These are phyloP conservation scores for Coleophoma cylindrospora DNA, from an alignment of 2,329 filamentous ascomycete genomes.

Conservation along the genomic window DNA sequence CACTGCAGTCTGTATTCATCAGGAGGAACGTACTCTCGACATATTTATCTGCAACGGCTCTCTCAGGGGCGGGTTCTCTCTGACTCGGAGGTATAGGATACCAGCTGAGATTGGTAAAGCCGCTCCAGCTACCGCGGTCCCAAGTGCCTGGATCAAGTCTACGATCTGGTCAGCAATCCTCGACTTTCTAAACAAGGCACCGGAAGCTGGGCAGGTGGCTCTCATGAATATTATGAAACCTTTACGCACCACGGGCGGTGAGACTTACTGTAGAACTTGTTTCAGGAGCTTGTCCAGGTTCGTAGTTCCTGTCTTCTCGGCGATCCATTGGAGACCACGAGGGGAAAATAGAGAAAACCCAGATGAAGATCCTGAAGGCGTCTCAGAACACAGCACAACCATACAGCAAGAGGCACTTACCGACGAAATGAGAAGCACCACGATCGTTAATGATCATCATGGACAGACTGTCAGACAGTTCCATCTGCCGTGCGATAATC, in stretches of 20 bases:
- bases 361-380: constrained; percentile 1
- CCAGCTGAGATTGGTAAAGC: not conserved
- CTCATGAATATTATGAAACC: too few relatives aligned
- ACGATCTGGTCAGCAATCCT: too few relatives aligned
- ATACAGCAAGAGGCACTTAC: not conserved
- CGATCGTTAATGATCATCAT: constrained; percentile 5
- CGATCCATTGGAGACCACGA: constrained; percentile 7
- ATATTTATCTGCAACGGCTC: not conserved
- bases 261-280: not conserved
- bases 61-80: constrained; percentile 3
- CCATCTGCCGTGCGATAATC: not conserved
- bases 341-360: constrained; percentile 9
- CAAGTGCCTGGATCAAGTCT: not conserved
- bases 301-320: constrained; percentile 4
- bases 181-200: too few relatives aligned
- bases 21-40: not conserved
- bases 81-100: not conserved
- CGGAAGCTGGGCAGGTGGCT: too few relatives aligned
- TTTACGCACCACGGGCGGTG: too few relatives aligned
- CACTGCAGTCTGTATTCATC: not conserved
- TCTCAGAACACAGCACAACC: too few relatives aligned
- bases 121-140: not conserved
- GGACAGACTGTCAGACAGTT: constrained; percentile 3
- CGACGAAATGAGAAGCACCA: constrained; percentile 2
- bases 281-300: not conserved